Percentiles rank a stretch among this genome's conserved stretches.
These are phyloP conservation scores for Butyriboletus loyo DNA, from an alignment of 768 basidiomycete species.

Conservation along the genomic window DNA sequence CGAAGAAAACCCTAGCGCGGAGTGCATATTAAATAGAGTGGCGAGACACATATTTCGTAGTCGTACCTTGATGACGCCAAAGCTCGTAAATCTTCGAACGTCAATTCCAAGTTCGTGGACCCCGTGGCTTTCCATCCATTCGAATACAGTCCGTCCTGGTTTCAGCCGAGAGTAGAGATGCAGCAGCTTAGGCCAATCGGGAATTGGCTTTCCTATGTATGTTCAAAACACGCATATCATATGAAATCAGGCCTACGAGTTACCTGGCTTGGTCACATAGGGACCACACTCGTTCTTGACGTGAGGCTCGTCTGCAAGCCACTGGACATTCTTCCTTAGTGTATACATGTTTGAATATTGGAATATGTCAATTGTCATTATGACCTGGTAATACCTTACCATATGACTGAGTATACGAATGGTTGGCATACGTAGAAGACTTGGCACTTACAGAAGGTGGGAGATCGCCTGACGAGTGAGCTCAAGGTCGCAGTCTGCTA, in stretches of 20 bases:
- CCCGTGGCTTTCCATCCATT: conserved; percentile 83
- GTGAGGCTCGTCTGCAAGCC: conserved; percentile 80
- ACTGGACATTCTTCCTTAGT: conserved; percentile 79
- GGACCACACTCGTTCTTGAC: conserved; percentile 89
- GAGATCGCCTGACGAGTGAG: conserved; percentile 84
- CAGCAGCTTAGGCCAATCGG: conserved; percentile 86
- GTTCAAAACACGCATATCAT: conserved; percentile 1
- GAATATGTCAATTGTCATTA: conserved; percentile 96
- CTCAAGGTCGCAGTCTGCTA: conserved; percentile 84
- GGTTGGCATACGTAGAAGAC: neutral
- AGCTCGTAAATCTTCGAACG: conserved; percentile 90
- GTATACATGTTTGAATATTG: conserved; percentile 99
- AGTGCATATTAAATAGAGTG: neutral
- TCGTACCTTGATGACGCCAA: conserved; percentile 92
- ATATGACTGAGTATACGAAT: conserved; percentile 3
- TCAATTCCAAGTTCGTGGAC: conserved; percentile 79
- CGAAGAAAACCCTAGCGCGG: conserved; percentile 76
- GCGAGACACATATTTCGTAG: neutral
- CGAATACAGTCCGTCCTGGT: conserved; percentile 76
- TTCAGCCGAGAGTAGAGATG: conserved; percentile 84
- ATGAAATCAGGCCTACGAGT: neutral
- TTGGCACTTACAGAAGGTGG: conserved; percentile 74
- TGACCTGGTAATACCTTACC: conserved; percentile 89
- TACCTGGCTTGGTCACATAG: conserved; percentile 82
- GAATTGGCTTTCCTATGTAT: conserved; percentile 49